Percentiles rank a stretch among this genome's conserved stretches.
Conservation (phyloP, 768 basidiomycete species). For the Hemileccinum impolitum region DNA sequence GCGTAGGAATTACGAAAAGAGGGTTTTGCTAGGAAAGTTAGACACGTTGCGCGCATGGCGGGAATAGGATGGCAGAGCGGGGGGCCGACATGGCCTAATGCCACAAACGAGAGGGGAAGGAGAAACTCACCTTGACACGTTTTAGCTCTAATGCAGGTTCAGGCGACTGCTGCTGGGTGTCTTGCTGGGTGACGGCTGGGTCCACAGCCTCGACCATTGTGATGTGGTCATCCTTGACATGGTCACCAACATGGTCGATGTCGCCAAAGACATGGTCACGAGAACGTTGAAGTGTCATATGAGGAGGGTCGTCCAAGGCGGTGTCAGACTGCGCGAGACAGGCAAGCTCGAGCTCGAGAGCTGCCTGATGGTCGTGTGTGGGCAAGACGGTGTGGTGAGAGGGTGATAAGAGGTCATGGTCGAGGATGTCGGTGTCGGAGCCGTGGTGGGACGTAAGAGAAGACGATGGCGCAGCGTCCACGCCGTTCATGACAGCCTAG, state of each 20-base stretch:
- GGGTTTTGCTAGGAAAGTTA: conserved; percentile 7
- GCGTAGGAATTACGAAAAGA: conserved; percentile 17
- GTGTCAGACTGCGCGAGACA: conserved; percentile 26
- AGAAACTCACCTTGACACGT: conserved; percentile 72
- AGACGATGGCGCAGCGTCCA: conserved; percentile 33
- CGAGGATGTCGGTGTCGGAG: conserved; percentile 31
- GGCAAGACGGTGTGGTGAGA: conserved; percentile 27
- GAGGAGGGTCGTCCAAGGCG: conserved; percentile 25
- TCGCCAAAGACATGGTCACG: conserved; percentile 33
- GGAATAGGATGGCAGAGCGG: conserved; percentile 18
- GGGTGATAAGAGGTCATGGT: conserved; percentile 32
- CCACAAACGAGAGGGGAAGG: conserved; percentile 17
- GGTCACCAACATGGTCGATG: conserved; percentile 34
- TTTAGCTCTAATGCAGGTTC: conserved; percentile 74
- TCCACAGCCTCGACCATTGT: conserved; percentile 35
- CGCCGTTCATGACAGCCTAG: conserved; percentile 40
- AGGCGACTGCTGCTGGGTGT: conserved; percentile 56
- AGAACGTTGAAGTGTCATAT: conserved; percentile 27
- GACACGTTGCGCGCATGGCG: conserved; percentile 27
- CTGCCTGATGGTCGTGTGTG: conserved; percentile 31
- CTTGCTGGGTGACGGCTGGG: conserved; percentile 45
- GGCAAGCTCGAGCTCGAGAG: conserved; percentile 28
- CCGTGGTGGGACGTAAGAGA: conserved; percentile 29
- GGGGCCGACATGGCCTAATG: conserved; percentile 12
- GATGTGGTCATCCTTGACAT: conserved; percentile 32